These are phyloP conservation scores for Paecilomyces formosus DNA, from an alignment of 2,329 filamentous ascomycete genomes.

Conservation along the genomic window DNA sequence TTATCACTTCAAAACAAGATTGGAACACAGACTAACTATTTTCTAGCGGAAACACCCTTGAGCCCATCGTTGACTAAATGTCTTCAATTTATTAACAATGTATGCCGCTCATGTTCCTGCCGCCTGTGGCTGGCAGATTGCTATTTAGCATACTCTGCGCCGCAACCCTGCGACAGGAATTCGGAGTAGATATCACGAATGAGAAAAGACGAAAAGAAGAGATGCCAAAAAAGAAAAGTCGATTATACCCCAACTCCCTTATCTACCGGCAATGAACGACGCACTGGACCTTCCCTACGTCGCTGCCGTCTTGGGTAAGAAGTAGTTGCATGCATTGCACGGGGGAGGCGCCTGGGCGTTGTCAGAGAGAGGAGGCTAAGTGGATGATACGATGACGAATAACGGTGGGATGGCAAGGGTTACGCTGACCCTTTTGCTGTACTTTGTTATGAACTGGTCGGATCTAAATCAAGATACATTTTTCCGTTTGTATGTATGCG, in stretches of 20 bases:
- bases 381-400: neutral
- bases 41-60: conserved; percentile 39
- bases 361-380: neutral
- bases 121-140: neutral
- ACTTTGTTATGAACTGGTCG: neutral
- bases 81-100: neutral
- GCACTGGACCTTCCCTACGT: neutral
- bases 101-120: neutral
- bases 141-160: neutral
- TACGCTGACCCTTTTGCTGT: neutral
- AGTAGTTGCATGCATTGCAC: neutral
- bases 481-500: neutral
- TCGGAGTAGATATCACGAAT: neutral
- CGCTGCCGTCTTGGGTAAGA: neutral
- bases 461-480: neutral
- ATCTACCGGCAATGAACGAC: neutral
- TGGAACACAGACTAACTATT: conserved; percentile 8
- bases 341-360: neutral
- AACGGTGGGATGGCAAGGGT: neutral
- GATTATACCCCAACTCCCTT: neutral
- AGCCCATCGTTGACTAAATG: conserved; percentile 35
- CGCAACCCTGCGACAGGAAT: neutral
- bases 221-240: neutral
- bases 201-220: neutral
- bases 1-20: neutral